Evolutionary conservation across 768 basidiomycete species (phyloP), one percentile per base, ranked within the genome.

Genomic region (Mycena epipterygia): DNA sequence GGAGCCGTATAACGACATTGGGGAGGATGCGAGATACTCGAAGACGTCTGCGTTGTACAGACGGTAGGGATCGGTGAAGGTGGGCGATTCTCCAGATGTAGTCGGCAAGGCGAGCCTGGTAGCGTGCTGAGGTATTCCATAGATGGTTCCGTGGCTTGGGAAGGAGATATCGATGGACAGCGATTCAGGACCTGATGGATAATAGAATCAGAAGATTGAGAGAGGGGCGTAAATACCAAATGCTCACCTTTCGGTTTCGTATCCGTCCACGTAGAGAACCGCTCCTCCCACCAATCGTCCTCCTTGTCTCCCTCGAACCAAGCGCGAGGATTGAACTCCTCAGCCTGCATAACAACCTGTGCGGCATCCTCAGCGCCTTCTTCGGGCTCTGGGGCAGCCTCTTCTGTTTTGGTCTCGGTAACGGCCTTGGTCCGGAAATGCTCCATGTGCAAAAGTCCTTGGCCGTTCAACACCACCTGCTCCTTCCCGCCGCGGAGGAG

Each of bases 61-160:
- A 29, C 98, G 90, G 83, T 97, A 99, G 0, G 98, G 98, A 35
- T 99, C 98, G 3, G 88, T 87, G 82, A 92, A 99, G 58, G 86
- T 84, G 5, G 93, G 85, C 42, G 89, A 84, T 27, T 94, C 90
- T 71, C 96, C 95, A 0, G 90, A 88, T 2, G 98, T 99, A 5
- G 93, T 89, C 13, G 96, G 97, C 8, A 99, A 89, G 29, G 93
- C 93, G 46, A 99, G 86, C 27, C 90, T 89, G 3, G 97, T 95
- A 17, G 98, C 97, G 73, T 96, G 98, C 80, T 99, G 95, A 16
- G 98, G 97, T 48, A 99, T 97, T 65, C 98, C 98, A 74, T 96
- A 99, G 66, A 98, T 91, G 55, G 95, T 93, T 33, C 90, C 91
- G 67, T 96, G 95, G 67, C 90, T 92, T 0, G 97, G 97, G 88